phyloP scores from a whole-genome alignment of 1,284 basidiomycete species.

The Amylostereum areolatum region DNA sequence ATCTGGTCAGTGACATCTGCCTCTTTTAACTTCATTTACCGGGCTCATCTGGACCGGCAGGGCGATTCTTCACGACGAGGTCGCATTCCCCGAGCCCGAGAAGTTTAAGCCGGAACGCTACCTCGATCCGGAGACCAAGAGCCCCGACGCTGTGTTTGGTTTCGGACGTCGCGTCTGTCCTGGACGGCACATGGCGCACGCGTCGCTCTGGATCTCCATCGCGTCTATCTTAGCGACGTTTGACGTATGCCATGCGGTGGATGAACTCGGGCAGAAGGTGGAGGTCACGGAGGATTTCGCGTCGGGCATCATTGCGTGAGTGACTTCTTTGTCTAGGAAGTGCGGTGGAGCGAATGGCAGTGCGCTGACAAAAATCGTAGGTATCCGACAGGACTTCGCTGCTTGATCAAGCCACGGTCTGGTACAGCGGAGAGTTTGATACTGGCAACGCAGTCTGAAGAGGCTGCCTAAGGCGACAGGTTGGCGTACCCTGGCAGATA shows the following conservation, averaged over 20 bases:
- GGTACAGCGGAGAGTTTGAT: constrained; percentile 11
- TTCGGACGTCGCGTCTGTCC: constrained; percentile 21
- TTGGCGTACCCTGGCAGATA: too few species aligned
- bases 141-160: constrained; percentile 12
- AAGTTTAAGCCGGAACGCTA: constrained; percentile 16
- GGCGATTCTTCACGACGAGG: constrained; percentile 13
- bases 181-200: constrained; percentile 23
- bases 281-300: constrained; percentile 18
- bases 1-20: constrained; percentile 4
- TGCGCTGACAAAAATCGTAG: not conserved
- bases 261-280: constrained; percentile 19
- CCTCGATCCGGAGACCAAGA: constrained; percentile 7
- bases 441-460: constrained; percentile 2
- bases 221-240: constrained; percentile 22
- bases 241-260: constrained; percentile 19
- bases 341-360: too few species aligned
- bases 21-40: not conserved
- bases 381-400: constrained; percentile 12
- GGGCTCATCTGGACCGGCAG: constrained; percentile 2
- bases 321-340: not conserved
- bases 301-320: constrained; percentile 14
- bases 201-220: constrained; percentile 24
- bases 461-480: too few species aligned
- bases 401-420: constrained; percentile 12
- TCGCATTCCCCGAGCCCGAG: constrained; percentile 8